These are phyloP conservation scores for Teunomyces tritomae DNA, from an alignment of 805 yeast genomes.

Conservation along the genomic window DNA sequence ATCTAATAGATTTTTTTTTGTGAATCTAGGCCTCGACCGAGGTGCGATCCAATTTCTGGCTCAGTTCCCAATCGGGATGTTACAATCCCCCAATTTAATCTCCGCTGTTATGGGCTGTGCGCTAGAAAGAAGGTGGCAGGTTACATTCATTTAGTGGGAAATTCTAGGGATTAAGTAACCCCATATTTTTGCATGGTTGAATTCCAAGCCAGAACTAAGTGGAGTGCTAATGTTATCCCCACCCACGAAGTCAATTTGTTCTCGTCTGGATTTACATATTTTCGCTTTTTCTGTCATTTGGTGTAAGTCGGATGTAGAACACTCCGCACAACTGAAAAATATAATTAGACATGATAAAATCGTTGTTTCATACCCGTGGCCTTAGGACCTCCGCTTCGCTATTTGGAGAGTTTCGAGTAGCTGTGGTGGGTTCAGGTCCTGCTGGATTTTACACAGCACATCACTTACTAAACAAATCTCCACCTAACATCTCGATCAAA, in stretches of 20 bases:
- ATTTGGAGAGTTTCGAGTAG: constrained; percentile 34
- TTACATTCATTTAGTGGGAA: too few species aligned
- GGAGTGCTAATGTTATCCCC: too few species aligned
- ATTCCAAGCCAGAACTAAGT: too few species aligned
- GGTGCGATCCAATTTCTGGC: background rate
- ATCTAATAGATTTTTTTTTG: background rate
- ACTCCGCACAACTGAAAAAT: background rate
- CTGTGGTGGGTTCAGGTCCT: constrained; percentile 94
- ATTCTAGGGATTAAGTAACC: too few species aligned
- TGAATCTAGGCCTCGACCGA: background rate
- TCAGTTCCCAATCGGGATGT: background rate
- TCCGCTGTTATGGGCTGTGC: background rate
- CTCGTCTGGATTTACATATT: background rate
- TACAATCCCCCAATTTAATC: background rate
- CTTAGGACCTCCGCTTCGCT: background rate
- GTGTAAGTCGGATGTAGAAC: background rate
- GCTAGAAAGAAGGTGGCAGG: too few species aligned
- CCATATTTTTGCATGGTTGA: too few species aligned
- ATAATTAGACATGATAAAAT: background rate
- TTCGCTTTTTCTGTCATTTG: background rate
- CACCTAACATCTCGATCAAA: constrained; percentile 24
- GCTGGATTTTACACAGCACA: constrained; percentile 91
- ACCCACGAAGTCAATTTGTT: background rate
- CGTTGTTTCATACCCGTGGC: background rate
- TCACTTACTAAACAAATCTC: constrained; percentile 54